A percentile compares a stretch with the other conserved stretches of the same genome.
phyloP scores from a whole-genome alignment of 495 filamentous ascomycete genomes.

The Cryomyces antarcticus region DNA sequence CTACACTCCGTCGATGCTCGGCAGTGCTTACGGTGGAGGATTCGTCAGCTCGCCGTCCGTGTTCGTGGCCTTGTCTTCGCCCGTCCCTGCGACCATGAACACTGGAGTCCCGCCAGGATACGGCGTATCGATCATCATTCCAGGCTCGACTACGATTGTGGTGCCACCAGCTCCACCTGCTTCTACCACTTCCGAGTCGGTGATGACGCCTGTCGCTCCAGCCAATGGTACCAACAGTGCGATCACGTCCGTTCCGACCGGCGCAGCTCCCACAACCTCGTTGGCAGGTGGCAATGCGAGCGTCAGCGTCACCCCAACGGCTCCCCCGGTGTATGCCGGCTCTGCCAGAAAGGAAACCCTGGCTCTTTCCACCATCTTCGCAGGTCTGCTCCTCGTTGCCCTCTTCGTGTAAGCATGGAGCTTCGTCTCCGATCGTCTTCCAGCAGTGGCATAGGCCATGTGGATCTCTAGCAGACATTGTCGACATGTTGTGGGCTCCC shows the following conservation, averaged over 20 bases:
- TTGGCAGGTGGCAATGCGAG: background rate
- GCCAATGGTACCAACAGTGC: background rate
- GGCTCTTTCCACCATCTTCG: no score
- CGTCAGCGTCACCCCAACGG: background rate
- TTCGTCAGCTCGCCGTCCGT: conserved; percentile 10
- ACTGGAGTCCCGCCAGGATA: conserved; percentile 11
- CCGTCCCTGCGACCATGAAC: conserved; percentile 2
- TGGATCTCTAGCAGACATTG: no score
- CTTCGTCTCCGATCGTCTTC: no score
- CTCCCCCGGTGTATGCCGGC: background rate
- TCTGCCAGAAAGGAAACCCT: no score
- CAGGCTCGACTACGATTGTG: background rate
- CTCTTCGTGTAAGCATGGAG: no score
- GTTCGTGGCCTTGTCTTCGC: conserved; percentile 6
- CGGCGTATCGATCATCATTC: conserved; percentile 1
- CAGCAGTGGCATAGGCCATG: no score
- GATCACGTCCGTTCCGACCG: background rate
- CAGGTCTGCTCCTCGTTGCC: no score
- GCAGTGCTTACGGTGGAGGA: conserved; percentile 13
- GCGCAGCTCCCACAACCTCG: background rate
- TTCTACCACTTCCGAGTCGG: background rate
- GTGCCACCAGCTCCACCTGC: background rate
- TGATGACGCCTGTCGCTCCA: background rate
- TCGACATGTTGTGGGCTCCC: no score
- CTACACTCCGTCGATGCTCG: conserved; percentile 8